These are phyloP conservation scores for Stagonosporopsis chrysanthemi DNA, from an alignment of 2,329 filamentous ascomycete species.

Conservation along the genomic window DNA sequence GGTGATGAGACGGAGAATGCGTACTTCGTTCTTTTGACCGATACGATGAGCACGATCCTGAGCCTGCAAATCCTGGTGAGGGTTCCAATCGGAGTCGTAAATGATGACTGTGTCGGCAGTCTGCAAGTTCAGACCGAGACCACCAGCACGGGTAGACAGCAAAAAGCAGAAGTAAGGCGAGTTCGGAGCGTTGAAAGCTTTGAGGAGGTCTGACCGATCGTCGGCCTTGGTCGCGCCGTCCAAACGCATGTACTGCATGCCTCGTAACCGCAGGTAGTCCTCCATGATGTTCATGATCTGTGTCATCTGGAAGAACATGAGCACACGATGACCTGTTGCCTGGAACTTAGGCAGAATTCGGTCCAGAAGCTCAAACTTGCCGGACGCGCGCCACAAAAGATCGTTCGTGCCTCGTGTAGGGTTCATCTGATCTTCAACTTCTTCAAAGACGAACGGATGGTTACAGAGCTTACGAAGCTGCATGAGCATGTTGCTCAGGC, in stretches of 20 bases:
- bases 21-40: conserved; percentile 98
- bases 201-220: conserved; percentile 89
- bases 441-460: conserved; percentile 97
- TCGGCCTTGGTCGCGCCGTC: conserved; percentile 98
- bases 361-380: conserved; percentile 96
- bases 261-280: conserved; percentile 87
- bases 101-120: conserved; percentile 99
- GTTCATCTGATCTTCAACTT: conserved; percentile 98
- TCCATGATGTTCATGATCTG: conserved; percentile 99
- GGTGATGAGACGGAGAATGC: conserved; percentile 93
- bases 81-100: conserved; percentile 99
- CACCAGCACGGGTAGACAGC: conserved; percentile 97
- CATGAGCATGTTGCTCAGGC: conserved; percentile 99
- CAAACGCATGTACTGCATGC: conserved; percentile 85
- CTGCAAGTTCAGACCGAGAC: conserved; percentile 94
- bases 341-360: conserved; percentile 93
- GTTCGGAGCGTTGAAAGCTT: conserved; percentile 84
- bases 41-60: conserved; percentile 99
- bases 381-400: conserved; percentile 90
- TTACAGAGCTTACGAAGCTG: conserved; percentile 98
- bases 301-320: conserved; percentile 99
- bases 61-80: conserved; percentile 97
- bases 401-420: conserved; percentile 88
- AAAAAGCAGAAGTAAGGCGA: conserved; percentile 98
- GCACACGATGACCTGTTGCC: conserved; percentile 86